These are phyloP conservation scores for Nakazawaea ernobii DNA, from an alignment of 805 yeast genomes.

Conservation along the genomic window DNA sequence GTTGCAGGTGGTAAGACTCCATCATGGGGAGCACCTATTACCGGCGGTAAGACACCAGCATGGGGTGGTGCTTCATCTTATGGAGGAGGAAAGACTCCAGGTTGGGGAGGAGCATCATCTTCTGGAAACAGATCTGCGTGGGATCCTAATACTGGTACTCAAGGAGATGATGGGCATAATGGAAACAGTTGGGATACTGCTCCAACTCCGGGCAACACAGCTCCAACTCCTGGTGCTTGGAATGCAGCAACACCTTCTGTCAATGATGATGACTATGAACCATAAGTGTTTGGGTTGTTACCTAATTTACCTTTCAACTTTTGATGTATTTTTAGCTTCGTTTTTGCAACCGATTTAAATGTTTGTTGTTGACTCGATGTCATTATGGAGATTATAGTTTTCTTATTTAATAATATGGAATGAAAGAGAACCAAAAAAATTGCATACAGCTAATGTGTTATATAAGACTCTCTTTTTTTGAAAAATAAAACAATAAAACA, in stretches of 20 bases:
- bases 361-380: background rate
- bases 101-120: conserved; percentile 34
- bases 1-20: conserved; percentile 41
- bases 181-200: conserved; percentile 35
- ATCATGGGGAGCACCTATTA: conserved; percentile 38
- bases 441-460: background rate
- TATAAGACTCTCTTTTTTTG: background rate
- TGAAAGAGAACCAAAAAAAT: no score
- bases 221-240: conserved; percentile 36
- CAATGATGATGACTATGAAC: conserved; percentile 15
- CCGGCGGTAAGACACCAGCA: conserved; percentile 43
- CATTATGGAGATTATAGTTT: background rate
- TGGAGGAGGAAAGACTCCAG: conserved; percentile 44
- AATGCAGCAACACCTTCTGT: conserved; percentile 40
- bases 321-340: background rate
- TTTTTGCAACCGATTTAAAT: background rate
- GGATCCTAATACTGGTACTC: conserved; percentile 26
- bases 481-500: no score
- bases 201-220: conserved; percentile 29
- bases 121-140: conserved; percentile 37
- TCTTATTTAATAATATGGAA: background rate
- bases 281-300: background rate
- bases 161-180: conserved; percentile 22
- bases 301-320: no score
- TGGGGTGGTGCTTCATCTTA: conserved; percentile 42